Evolutionary conservation across 352 stramenopile genomes (phyloP).

Genomic region (Phytophthora colocasiae): DNA sequence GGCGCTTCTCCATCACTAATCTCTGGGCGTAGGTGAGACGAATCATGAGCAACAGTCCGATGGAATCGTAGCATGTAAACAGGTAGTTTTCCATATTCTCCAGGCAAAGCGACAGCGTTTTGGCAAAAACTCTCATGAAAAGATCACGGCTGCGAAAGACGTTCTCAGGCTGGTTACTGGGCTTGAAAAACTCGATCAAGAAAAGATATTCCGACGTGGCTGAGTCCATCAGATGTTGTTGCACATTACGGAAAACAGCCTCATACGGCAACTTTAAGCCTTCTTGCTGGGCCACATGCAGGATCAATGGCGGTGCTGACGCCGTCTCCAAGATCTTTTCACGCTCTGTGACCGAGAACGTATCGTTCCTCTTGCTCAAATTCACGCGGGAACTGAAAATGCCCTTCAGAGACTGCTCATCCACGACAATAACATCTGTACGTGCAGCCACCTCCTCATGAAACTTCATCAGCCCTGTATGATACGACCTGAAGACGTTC

Average conservation of each 20-base stretch:
- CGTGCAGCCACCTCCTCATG: constrained; percentile 93
- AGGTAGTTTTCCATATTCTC: constrained; percentile 99
- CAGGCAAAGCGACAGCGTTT: constrained; percentile 95
- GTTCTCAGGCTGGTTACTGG: constrained; percentile 72
- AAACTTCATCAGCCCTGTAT: constrained; percentile 94
- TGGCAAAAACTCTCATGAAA: constrained; percentile 96
- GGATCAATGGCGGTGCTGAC: constrained; percentile 89
- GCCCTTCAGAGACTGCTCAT: constrained; percentile 94
- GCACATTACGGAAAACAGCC: constrained; percentile 95
- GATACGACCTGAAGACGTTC: constrained; percentile 97
- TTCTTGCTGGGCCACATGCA: constrained; percentile 95
- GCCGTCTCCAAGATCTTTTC: constrained; percentile 90
- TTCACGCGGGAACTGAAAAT: constrained; percentile 92
- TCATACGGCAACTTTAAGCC: constrained; percentile 95
- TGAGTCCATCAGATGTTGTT: constrained; percentile 98
- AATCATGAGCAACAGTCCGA: constrained; percentile 99
- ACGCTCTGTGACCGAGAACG: constrained; percentile 92
- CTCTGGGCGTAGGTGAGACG: constrained; percentile 93
- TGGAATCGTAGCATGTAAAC: constrained; percentile 96
- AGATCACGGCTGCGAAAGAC: constrained; percentile 84
- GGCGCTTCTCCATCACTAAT: constrained; percentile 83
- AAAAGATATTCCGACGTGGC: constrained; percentile 98
- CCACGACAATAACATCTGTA: constrained; percentile 95
- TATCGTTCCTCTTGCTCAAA: constrained; percentile 96
- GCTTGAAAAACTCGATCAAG: constrained; percentile 93